Conservation (phyloP, 2,329 filamentous ascomycete species). For the Colletotrichum melonis region DNA sequence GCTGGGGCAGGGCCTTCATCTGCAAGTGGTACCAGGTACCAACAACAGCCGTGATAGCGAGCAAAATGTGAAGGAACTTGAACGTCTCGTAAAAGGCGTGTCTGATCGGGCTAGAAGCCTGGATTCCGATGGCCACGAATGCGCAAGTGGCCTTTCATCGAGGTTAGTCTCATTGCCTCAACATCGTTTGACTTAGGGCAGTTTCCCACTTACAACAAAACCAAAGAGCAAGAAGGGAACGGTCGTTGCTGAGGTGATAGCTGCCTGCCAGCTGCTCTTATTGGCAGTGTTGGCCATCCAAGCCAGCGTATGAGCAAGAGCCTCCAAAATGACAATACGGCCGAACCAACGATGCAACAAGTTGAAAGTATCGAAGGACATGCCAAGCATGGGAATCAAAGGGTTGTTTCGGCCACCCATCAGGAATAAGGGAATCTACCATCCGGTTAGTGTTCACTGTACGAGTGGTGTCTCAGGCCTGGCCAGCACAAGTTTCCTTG, state of each 20-base stretch:
- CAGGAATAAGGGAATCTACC: conserved; percentile 73
- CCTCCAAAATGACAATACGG: conserved; percentile 78
- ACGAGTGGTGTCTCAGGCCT: background rate
- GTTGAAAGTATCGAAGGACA: conserved; percentile 88
- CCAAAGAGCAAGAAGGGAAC: conserved; percentile 68
- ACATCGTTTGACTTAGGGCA: background rate
- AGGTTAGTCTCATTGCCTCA: conserved; percentile 33
- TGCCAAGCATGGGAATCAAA: conserved; percentile 75
- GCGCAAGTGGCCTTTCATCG: conserved; percentile 63
- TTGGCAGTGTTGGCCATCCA: conserved; percentile 61
- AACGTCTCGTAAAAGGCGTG: conserved; percentile 86
- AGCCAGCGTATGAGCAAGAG: conserved; percentile 72
- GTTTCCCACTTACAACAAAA: conserved; percentile 66
- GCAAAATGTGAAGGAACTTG: conserved; percentile 76
- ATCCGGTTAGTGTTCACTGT: conserved; percentile 19
- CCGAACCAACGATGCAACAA: conserved; percentile 85
- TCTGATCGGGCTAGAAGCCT: conserved; percentile 76
- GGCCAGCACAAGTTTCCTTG: background rate
- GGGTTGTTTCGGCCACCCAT: conserved; percentile 83
- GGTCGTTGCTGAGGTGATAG: conserved; percentile 48
- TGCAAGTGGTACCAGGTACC: conserved; percentile 76
- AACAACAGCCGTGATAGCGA: conserved; percentile 69
- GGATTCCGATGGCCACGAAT: conserved; percentile 72
- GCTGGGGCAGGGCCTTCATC: conserved; percentile 64
- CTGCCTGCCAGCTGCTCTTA: conserved; percentile 59